Base-by-base conservation (phyloP, 2,329 filamentous ascomycete species). In the Beauveria sp. region DNA sequence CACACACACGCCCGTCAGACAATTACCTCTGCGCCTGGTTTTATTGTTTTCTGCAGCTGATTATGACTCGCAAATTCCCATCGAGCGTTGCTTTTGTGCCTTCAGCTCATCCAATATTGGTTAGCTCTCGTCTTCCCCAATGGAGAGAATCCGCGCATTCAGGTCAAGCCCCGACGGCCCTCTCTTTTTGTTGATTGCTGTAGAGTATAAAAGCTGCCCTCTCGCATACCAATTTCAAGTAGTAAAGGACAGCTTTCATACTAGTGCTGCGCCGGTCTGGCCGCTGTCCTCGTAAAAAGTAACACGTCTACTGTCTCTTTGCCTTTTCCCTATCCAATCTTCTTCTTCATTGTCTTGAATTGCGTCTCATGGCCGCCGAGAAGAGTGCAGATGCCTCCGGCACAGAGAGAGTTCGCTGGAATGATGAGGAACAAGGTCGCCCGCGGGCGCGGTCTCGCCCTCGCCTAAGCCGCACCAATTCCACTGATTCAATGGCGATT, bases 401-500 rank as follows among this genome's bases (percentile, higher is more conserved):
- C 18, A 53, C 63, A 8, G 72, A 73, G 8, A 70, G 72, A 24
- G 65, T 77, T 46, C 74, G 70, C 62, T 76, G 75, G 74, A 64
- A 71, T 16, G 74, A 76, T 45, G 74, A 74, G 59, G 74, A 76
- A 64, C 68, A 70, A 26, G 69, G 64, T 28, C 66, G 63, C 28
- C 66, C 53, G 40, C 64, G 63, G 20, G 20, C 57, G 5, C 66
- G 64, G 28, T 66, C 67, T 42, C 55, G 64, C 31, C 70, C 63
- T 56, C 65, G 64, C 38, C 57, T 67, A 42, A 65, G 62, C n/a
- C 65, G 68, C 16, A 40, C 59, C 50, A 65, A 63, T 59, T 77
- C 76, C 1, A 69, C 59, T 26, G 71, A 75, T 46, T 78, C 76
- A 1, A 70, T 79, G 67, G 77, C 75, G 48, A 77, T 78, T 62